Evolutionary conservation across 257 asterid species (phyloP), one percentile per base, ranked within the genome.

Genomic region (Solanum sejunctum): DNA sequence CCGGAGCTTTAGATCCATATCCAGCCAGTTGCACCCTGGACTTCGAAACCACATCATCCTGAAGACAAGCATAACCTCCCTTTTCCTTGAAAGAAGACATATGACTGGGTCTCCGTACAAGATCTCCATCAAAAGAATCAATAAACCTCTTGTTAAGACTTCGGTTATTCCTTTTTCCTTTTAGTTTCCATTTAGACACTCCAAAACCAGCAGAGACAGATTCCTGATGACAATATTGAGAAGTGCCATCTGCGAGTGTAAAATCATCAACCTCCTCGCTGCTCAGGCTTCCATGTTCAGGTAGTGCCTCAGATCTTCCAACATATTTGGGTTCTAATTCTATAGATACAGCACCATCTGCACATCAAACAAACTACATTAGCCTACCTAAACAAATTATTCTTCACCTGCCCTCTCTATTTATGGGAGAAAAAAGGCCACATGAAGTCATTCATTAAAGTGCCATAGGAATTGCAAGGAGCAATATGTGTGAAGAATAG

Each of bases 271-370:
- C 80, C 85, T 97, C 98, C 55, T 94, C 96, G 82, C 98, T 91
- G 88, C 94, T 92, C 83, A 92, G 85, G 91, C 98, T 93, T 89
- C 92, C 96, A 86, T 90, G 93, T 85, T 90, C 97, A 70, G 88
- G 96, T 10, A 60, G 92, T 60, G 89, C 84, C 77, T 87, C 94
- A 78, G 87, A 90, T 90, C 93, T 91, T 80, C 90, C 91, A 3
- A 95, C 94, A 87, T 97, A 97, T 89, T 97, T 97, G 52, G 98
- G 98, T 79, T 87, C 94, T 84, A 97, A 86, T 86, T 95, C 98
- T 85, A 97, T 92, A 86, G 94, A 93, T 58, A 91, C 97, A 20
- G 96, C 96, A 84, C 97, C 98, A 88, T 95, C 99, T 95, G 93
- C 83, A 85, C 57, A 88, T 84, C 77, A 82, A 88, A 84, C 86